phyloP scores from a whole-genome alignment of 129 eudicot genomes.

The Erigeron canadensis region DNA sequence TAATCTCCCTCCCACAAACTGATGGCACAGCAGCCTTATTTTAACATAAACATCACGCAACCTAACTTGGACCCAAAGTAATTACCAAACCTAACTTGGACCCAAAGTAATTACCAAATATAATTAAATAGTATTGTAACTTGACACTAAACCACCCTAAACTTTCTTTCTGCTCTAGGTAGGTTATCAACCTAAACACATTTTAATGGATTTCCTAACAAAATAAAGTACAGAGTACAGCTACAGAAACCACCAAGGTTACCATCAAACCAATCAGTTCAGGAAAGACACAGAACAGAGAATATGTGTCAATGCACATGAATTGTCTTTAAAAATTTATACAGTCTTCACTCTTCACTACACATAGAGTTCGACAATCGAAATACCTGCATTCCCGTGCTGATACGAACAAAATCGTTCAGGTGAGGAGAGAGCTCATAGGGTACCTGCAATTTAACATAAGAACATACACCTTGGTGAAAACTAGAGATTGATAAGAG shows the following conservation, averaged over 20 bases:
- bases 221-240: background rate
- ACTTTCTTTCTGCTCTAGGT: too few relatives aligned
- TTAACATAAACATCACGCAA: too few relatives aligned
- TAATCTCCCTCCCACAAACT: too few relatives aligned
- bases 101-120: too few relatives aligned
- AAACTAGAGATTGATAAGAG: background rate
- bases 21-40: too few relatives aligned
- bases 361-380: background rate
- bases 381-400: constrained; percentile 81
- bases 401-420: constrained; percentile 78
- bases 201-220: background rate
- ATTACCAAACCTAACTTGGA: too few relatives aligned
- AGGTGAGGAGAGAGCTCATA: constrained; percentile 71
- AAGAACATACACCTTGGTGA: background rate
- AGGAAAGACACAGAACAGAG: background rate
- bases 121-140: too few relatives aligned
- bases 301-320: background rate
- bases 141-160: too few relatives aligned
- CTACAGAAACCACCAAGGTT: background rate
- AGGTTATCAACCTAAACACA: too few relatives aligned
- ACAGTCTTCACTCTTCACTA: constrained; percentile 7
- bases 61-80: too few relatives aligned
- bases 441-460: constrained; percentile 53
- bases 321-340: background rate
- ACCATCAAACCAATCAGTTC: background rate